phyloP scores from a whole-genome alignment of 2,329 filamentous ascomycete species.

The Westerdykella sp. region DNA sequence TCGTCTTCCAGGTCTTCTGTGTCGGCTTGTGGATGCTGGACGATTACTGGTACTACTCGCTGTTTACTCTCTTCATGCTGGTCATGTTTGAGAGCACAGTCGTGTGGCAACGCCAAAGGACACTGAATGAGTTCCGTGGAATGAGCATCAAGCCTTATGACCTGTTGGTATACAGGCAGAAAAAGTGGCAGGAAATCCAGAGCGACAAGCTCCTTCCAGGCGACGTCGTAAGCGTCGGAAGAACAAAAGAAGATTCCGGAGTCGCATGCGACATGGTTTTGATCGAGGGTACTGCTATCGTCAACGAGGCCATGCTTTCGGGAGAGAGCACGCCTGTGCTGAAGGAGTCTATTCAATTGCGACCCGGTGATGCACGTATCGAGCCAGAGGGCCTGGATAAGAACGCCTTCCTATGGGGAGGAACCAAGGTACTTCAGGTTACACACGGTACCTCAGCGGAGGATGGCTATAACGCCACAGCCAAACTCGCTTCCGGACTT shows the following conservation, averaged over 20 bases:
- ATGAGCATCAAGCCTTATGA: slow-evolving; percentile 99
- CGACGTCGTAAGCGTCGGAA: slow-evolving; percentile 83
- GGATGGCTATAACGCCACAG: slow-evolving; percentile 52
- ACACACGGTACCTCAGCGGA: slow-evolving; percentile 78
- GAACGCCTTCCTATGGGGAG: slow-evolving; percentile 92
- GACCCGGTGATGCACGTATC: slow-evolving; percentile 70
- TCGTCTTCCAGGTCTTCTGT: slow-evolving; percentile 98
- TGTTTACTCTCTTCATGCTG: slow-evolving; percentile 98
- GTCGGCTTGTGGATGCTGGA: slow-evolving; percentile 98
- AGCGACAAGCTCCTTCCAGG: slow-evolving; percentile 91
- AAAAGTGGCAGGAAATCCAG: slow-evolving; percentile 80
- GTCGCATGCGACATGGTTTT: slow-evolving; percentile 96
- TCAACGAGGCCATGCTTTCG: slow-evolving; percentile 98
- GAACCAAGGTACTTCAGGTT: slow-evolving; percentile 94
- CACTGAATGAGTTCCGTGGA: slow-evolving; percentile 89
- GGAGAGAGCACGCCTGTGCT: slow-evolving; percentile 94
- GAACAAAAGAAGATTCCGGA: slow-evolving; percentile 94
- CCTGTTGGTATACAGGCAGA: slow-evolving; percentile 80
- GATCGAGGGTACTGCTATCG: slow-evolving; percentile 90
- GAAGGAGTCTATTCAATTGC: slow-evolving; percentile 91
- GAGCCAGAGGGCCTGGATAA: slow-evolving; percentile 93
- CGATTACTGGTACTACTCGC: slow-evolving; percentile 99
- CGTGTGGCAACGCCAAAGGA: slow-evolving; percentile 97
- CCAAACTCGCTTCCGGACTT: slow-evolving; percentile 68
- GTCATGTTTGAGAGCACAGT: slow-evolving; percentile 97